Evolutionary conservation across 768 basidiomycete genomes (phyloP).

Genomic region (Amanita pseudoporphyria): DNA sequence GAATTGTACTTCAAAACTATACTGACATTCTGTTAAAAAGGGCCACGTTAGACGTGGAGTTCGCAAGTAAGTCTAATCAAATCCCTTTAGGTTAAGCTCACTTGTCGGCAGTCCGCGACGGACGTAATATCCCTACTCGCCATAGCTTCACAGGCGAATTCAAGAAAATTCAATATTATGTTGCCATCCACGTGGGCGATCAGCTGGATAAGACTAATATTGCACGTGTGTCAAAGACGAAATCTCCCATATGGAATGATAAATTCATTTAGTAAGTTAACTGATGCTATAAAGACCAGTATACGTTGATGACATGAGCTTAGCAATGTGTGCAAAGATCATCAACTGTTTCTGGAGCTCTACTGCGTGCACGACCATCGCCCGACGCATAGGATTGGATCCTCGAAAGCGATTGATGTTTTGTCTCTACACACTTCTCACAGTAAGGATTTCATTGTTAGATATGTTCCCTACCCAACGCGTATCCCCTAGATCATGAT

Average conservation of each 20-base stretch:
- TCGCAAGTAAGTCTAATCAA: not conserved
- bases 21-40: not conserved
- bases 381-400: not conserved
- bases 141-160: not conserved
- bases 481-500: not conserved
- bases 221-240: not conserved
- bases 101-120: not conserved
- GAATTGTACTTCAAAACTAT: not conserved
- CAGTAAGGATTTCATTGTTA: not conserved
- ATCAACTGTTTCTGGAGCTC: not conserved
- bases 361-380: not conserved
- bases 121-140: not conserved
- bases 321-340: not conserved
- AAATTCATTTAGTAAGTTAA: not conserved
- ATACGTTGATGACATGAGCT: not conserved
- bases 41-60: not conserved
- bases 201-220: not conserved
- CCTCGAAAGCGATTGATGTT: not conserved
- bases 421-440: not conserved
- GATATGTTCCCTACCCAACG: not conserved
- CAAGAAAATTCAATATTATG: not conserved
- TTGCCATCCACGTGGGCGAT: not conserved
- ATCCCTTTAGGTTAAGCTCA: not conserved
- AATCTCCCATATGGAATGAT: not conserved
- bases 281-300: not conserved